Percentiles rank a stretch among this genome's conserved stretches.
Conservation (phyloP, 108 stramenopile species). For the Conticribra guillardii region DNA sequence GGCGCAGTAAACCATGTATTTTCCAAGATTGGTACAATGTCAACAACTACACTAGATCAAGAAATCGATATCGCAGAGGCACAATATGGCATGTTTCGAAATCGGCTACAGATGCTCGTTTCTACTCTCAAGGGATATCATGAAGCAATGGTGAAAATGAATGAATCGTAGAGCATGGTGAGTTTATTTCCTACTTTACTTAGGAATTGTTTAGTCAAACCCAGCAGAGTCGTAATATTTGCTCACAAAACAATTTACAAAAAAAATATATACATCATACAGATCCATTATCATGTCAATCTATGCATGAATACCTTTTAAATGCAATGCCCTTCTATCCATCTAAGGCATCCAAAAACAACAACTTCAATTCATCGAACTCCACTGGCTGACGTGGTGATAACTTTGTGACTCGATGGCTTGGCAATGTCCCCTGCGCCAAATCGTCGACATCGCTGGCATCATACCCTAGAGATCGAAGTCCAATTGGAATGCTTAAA, state of each 20-base stretch:
- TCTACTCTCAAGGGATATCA: not conserved
- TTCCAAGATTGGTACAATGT: not conserved
- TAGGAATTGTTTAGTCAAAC: too few relatives aligned
- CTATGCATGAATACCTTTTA: too few relatives aligned
- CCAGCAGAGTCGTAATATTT: too few relatives aligned
- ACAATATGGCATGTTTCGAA: not conserved
- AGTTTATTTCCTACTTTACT: too few relatives aligned
- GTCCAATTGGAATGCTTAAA: slow-evolving; percentile 46
- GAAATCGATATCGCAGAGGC: not conserved
- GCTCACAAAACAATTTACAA: too few relatives aligned
- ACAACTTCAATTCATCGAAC: slow-evolving; percentile 31
- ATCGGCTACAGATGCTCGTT: not conserved
- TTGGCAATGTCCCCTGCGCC: slow-evolving; percentile 57
- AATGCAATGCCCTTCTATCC: too few relatives aligned
- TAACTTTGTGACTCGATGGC: slow-evolving; percentile 60
- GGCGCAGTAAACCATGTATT: too few relatives aligned
- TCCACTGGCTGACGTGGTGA: slow-evolving; percentile 56
- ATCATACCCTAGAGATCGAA: slow-evolving; percentile 50
- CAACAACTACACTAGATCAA: slow-evolving; percentile 3
- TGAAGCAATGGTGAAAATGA: not conserved
- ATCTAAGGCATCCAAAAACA: slow-evolving; percentile 47
- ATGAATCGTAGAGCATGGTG: not conserved
- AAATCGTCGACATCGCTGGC: slow-evolving; percentile 47
- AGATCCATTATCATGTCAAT: too few relatives aligned
- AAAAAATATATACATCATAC: too few relatives aligned